Base-by-base conservation (phyloP, 225 moss, liverwort and hornwort genomes). In the Polytrichum commune region DNA sequence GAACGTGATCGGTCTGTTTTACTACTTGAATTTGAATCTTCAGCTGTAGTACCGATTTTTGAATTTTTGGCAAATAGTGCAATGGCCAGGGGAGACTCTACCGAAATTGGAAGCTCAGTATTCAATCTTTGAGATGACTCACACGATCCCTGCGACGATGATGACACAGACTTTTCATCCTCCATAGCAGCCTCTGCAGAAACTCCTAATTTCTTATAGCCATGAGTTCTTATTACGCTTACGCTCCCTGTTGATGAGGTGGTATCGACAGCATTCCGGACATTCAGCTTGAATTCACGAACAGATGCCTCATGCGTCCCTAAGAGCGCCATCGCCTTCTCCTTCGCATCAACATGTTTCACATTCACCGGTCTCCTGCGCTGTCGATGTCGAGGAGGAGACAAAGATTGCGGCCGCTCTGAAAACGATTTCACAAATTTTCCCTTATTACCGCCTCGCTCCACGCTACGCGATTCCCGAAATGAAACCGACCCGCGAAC, bases 271-370 rank as follows among this genome's bases (percentile, higher is more conserved):
- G 22, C 63, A 70, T 78, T 75, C 32, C 57, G 74, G 7, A 79
- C 76, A 28, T 82, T 75, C 25, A 68, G 80, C 73, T 83, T 86
- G 32, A 86, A 86, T 60, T 68, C 73, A 26, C 73, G 80, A 10
- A 86, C 83, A 13, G 86, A 60, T 38, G 86, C 82, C 73, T 86
- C 86, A 25, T 73, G 86, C 6, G 86, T 86, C 53, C 80, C 55
- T 18, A 80, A 72, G 58, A 83, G 69, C 67, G 66, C 72, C 54
- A 69, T 70, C 28, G 32, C 72, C 46, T 64, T 67, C 62, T 35
- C 63, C 60, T 69, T 63, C 1, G 56, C 8, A 7, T 32, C 23
- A 23, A 1, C 55, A 29, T 55, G 18, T 25, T 22, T 18, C 18
- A 53, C 18, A 26, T 4, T 53, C 19, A 27, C 60, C 4, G 68